Evolutionary conservation across 352 stramenopile genomes (phyloP).

Genomic region (Pythium utonaiense): DNA sequence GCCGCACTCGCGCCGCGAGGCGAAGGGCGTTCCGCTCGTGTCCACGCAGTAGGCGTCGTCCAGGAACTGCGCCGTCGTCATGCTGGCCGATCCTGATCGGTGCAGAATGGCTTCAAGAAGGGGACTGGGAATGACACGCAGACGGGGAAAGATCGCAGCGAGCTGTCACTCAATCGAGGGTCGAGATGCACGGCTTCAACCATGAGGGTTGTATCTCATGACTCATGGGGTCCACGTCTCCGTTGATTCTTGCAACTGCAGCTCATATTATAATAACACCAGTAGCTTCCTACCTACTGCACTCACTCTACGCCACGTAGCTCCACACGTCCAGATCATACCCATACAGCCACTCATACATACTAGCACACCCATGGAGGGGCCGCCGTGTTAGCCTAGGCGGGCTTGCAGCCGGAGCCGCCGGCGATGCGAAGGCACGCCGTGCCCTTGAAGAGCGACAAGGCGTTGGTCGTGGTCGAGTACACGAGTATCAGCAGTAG

Average conservation of each 20-base stretch:
- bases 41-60: conserved; percentile 26
- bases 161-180: not conserved
- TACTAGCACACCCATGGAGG: no score
- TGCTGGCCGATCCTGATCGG: not conserved
- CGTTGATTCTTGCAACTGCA: no score
- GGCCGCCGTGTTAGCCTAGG: not conserved
- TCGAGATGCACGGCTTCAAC: not conserved
- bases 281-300: no score
- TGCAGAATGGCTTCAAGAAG: not conserved
- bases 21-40: conserved; percentile 16
- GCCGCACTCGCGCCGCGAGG: not conserved
- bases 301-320: no score
- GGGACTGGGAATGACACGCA: not conserved
- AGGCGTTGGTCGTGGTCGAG: conserved; percentile 35
- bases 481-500: conserved; percentile 39
- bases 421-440: conserved; percentile 26
- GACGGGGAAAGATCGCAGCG: not conserved
- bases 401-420: conserved; percentile 18
- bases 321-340: no score
- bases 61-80: conserved; percentile 5
- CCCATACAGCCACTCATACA: no score
- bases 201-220: no score
- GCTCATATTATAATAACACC: no score
- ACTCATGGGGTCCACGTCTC: no score
- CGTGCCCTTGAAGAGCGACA: conserved; percentile 35